Conservation (phyloP, 116 monocot genomes). For the Dioscorea cayenensis region DNA sequence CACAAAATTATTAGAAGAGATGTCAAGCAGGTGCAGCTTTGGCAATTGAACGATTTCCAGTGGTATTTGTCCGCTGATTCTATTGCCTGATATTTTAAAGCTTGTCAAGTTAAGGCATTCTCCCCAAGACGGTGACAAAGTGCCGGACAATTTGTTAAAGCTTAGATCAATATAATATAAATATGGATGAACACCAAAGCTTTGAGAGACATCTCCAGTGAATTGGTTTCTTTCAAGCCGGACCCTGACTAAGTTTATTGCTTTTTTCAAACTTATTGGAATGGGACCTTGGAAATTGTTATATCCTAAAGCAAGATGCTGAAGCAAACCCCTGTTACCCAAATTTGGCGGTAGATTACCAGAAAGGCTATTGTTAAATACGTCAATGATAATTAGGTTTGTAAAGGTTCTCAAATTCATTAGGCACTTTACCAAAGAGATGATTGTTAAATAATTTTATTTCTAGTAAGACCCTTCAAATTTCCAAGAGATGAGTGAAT, state of each 20-base stretch:
- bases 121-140: constrained; percentile 19
- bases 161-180: constrained; percentile 19
- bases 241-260: constrained; percentile 12
- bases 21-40: constrained; percentile 8
- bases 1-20: constrained; percentile 18
- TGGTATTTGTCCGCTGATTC: constrained; percentile 24
- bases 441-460: background rate
- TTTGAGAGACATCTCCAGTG: constrained; percentile 18
- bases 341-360: constrained; percentile 8
- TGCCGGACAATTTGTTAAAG: constrained; percentile 14
- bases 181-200: constrained; percentile 26
- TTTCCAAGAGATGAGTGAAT: constrained; percentile 8
- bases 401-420: constrained; percentile 1
- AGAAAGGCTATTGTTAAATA: constrained; percentile 11
- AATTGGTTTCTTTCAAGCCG: constrained; percentile 16
- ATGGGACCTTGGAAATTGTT: constrained; percentile 17
- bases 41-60: background rate
- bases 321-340: constrained; percentile 5
- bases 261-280: constrained; percentile 19
- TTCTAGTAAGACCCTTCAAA: background rate
- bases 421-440: constrained; percentile 8
- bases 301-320: background rate
- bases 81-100: constrained; percentile 17
- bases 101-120: constrained; percentile 7
- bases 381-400: background rate